Percentiles rank a stretch among this genome's conserved stretches.
Evolutionary conservation across 2,329 filamentous ascomycete species (phyloP).

Genomic region (Akanthomyces lecanii): DNA sequence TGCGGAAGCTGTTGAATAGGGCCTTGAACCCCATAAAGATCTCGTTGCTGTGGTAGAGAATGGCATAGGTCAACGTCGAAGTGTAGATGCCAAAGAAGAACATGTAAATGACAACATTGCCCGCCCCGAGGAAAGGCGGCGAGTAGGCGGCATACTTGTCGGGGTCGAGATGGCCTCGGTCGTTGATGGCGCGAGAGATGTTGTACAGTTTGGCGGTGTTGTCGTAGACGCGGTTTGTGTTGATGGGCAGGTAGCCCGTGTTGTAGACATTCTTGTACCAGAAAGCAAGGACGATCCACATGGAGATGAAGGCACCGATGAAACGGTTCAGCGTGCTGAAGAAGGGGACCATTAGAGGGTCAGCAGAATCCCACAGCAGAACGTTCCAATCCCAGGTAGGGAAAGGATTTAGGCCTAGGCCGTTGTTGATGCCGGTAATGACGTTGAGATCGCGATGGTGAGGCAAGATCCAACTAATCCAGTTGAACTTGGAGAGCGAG

Average conservation of each 20-base stretch:
- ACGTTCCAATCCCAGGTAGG: constrained; percentile 48
- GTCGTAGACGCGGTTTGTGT: constrained; percentile 48
- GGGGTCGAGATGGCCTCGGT: constrained; percentile 41
- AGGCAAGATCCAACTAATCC: constrained; percentile 54
- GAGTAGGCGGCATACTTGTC: constrained; percentile 47
- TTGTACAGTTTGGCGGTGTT: constrained; percentile 46
- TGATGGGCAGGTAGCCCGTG: constrained; percentile 51
- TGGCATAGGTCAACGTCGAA: constrained; percentile 46
- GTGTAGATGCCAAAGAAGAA: constrained; percentile 54
- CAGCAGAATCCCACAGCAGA: constrained; percentile 39
- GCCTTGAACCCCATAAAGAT: constrained; percentile 47
- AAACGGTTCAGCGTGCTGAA: constrained; percentile 61
- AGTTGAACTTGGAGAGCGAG: constrained; percentile 50
- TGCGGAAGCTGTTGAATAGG: constrained; percentile 42
- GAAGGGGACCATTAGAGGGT: constrained; percentile 47
- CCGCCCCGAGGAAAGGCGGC: constrained; percentile 47
- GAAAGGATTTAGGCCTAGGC: constrained; percentile 42
- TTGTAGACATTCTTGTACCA: constrained; percentile 59
- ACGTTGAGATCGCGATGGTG: constrained; percentile 39
- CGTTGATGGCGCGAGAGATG: constrained; percentile 39
- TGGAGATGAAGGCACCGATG: constrained; percentile 51
- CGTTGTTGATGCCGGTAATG: constrained; percentile 41
- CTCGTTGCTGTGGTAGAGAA: constrained; percentile 49
- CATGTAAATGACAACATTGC: constrained; percentile 48
- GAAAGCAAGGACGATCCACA: constrained; percentile 51